Evolutionary conservation across 441 rosid species (phyloP).

Genomic region (Corymbia calophylla): DNA sequence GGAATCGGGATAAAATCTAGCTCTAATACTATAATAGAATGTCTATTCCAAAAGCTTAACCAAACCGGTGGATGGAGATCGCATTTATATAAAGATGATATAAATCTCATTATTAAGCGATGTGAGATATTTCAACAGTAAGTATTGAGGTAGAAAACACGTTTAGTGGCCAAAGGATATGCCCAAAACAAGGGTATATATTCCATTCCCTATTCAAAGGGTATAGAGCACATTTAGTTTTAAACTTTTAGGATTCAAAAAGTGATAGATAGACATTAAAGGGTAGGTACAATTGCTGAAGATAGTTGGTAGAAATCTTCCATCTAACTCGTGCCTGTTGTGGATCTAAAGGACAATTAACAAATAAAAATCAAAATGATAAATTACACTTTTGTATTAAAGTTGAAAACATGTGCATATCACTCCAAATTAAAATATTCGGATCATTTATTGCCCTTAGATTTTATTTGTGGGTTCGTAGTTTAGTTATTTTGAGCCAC

Average conservation of each 20-base stretch:
- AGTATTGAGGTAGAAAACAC: rapidly evolving
- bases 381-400: background rate
- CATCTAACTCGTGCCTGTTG: background rate
- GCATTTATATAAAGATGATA: background rate
- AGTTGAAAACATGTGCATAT: background rate
- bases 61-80: too few relatives aligned
- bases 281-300: background rate
- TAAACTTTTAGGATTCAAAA: background rate
- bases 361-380: background rate
- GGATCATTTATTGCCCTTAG: background rate
- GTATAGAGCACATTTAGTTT: background rate
- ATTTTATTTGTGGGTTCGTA: background rate
- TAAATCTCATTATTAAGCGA: background rate
- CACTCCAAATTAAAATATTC: background rate
- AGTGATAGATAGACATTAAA: background rate
- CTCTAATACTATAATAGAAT: background rate
- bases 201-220: background rate
- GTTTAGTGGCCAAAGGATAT: background rate
- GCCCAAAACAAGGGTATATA: background rate
- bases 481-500: background rate
- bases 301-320: background rate
- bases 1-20: too few relatives aligned
- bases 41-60: background rate
- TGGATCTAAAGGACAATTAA: background rate
- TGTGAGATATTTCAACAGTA: background rate